A percentile compares a stretch with the other conserved stretches of the same genome.
Conservation (phyloP, 495 filamentous ascomycete species). For the Penicillium verhagenii region DNA sequence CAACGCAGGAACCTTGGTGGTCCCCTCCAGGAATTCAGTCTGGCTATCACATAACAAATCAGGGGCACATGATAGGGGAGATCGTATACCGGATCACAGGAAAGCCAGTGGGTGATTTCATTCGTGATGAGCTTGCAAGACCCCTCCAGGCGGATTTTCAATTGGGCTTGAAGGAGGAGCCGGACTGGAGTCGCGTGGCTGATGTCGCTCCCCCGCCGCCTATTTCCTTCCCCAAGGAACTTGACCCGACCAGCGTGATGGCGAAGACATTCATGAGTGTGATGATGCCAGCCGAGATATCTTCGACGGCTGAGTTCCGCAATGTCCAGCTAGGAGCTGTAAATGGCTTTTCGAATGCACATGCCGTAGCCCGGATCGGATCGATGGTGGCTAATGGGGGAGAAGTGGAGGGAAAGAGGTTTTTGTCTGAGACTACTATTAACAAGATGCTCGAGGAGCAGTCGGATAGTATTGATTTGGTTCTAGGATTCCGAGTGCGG, state of each 20-base stretch:
- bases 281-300: background rate
- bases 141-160: conserved; percentile 41
- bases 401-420: conserved; percentile 27
- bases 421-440: conserved; percentile 32
- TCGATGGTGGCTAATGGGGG: conserved; percentile 32
- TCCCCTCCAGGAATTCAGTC: conserved; percentile 31
- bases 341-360: conserved; percentile 36
- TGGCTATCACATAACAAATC: conserved; percentile 40
- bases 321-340: conserved; percentile 22
- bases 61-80: conserved; percentile 41
- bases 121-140: conserved; percentile 36
- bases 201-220: conserved; percentile 22
- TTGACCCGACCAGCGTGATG: conserved; percentile 18
- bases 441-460: conserved; percentile 41
- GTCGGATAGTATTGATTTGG: conserved; percentile 31
- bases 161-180: conserved; percentile 28
- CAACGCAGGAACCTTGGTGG: conserved; percentile 42
- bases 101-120: conserved; percentile 36
- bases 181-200: conserved; percentile 30
- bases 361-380: conserved; percentile 29
- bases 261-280: conserved; percentile 13
- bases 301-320: conserved; percentile 21
- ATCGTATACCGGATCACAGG: conserved; percentile 39
- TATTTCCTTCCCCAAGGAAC: background rate
- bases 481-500: conserved; percentile 19